Evolutionary conservation across 1,284 basidiomycete species (phyloP), one percentile per base, ranked within the genome.

Genomic region (Austropuccinia psidii): DNA sequence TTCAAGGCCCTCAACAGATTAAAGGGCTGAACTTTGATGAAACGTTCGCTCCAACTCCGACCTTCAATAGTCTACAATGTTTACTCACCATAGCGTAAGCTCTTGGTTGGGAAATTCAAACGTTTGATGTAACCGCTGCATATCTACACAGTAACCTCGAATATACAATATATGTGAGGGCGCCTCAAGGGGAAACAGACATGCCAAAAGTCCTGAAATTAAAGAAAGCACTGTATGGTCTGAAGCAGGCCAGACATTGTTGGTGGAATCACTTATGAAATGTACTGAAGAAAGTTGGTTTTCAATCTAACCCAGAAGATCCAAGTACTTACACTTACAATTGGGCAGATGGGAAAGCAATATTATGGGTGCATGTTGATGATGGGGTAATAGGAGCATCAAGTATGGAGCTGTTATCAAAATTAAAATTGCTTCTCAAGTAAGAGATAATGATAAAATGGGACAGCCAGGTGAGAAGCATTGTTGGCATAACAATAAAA

Each of bases 111-210:
- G 1, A 7, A 29, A 1, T 73, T 5, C 5, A 39, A 15, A 13
- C 33, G 19, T 73, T 73, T 45, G 70, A 73, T 24, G 31, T 73
- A 0, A 62, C 58, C 1, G 58, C 47, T 27, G 70, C 70, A 8
- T 73, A 73, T 21, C 50, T 64, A 0, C 60, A 73, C 47, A 61
- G 70, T 7, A 45, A 15, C 29, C 52, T 73, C 24, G 37, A 62
- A 7, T 24, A 73, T 21, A 49, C 52, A 19, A 17, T 73, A 0
- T 73, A 49, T 43, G 29, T 73, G 19, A 50, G 24, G 45, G 43
- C 39, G 4, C 60, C 52, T 1, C 13, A 9, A 9, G 47, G 47
- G 27, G n/a, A n/a, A n/a, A n/a, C n/a, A n/a, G n/a, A n/a, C n/a
- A n/a, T n/a, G n/a, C n/a, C n/a, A n/a, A n/a, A n/a, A n/a, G n/a